These are phyloP conservation scores for Evernia prunastri DNA, from an alignment of 495 filamentous ascomycete species.

Conservation along the genomic window DNA sequence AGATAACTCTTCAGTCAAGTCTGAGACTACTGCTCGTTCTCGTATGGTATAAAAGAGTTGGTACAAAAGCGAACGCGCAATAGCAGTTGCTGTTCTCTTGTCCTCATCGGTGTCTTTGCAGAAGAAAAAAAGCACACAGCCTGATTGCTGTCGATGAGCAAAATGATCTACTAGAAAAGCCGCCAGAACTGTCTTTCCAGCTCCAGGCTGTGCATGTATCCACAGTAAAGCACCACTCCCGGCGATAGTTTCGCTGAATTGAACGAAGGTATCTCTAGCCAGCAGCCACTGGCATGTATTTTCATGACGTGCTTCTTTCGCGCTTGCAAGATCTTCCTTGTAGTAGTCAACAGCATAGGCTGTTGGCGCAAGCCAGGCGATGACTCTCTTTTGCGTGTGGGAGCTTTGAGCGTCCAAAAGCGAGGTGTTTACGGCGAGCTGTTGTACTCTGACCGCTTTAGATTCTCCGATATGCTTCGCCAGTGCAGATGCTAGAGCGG, in stretches of 20 bases:
- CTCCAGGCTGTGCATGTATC: constrained; percentile 7
- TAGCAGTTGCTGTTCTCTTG: constrained; percentile 4
- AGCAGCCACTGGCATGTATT: constrained; percentile 10
- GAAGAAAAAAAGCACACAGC: constrained; percentile 9
- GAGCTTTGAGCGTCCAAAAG: background rate
- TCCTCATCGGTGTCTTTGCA: constrained; percentile 7
- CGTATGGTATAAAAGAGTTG: background rate
- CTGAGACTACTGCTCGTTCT: background rate
- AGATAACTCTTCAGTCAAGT: too few relatives aligned
- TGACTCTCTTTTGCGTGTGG: background rate
- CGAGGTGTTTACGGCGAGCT: background rate
- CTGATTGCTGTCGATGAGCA: background rate
- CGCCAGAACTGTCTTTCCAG: constrained; percentile 7
- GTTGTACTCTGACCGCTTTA: background rate
- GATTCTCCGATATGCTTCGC: background rate
- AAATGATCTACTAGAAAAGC: background rate
- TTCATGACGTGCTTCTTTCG: background rate
- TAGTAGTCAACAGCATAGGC: constrained; percentile 4
- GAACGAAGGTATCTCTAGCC: too few relatives aligned
- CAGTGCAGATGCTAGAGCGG: background rate
- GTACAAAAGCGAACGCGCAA: constrained; percentile 7
- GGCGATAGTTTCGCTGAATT: too few relatives aligned
- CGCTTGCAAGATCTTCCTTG: background rate
- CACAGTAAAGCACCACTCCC: background rate
- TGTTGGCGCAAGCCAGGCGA: constrained; percentile 1